A percentile compares a stretch with the other conserved stretches of the same genome.
These are phyloP conservation scores for Gaeumannomyces sp. DNA, from an alignment of 2,329 filamentous ascomycete species.

Conservation along the genomic window DNA sequence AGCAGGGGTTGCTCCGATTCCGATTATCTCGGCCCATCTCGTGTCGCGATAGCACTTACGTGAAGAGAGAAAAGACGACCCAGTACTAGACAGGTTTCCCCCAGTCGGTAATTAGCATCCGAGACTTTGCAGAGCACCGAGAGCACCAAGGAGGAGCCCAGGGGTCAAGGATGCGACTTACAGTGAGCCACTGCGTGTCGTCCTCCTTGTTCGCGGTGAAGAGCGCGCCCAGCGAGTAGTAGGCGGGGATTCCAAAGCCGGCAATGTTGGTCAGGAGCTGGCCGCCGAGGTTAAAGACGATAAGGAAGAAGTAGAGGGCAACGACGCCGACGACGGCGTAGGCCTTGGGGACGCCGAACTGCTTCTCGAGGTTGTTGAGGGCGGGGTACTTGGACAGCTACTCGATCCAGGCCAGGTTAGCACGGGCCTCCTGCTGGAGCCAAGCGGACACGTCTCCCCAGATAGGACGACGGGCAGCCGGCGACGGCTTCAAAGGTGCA, in stretches of 20 bases:
- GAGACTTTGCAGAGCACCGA: constrained; percentile 20
- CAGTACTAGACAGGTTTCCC: constrained; percentile 58
- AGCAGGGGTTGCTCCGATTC: neutral
- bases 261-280: constrained; percentile 84
- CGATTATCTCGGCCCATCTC: neutral
- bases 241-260: constrained; percentile 75
- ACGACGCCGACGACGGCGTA: constrained; percentile 72
- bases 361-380: constrained; percentile 81
- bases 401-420: neutral
- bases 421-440: no score
- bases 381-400: constrained; percentile 81
- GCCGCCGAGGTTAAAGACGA: constrained; percentile 87
- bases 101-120: neutral
- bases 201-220: constrained; percentile 67
- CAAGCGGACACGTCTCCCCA: neutral
- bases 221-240: constrained; percentile 75
- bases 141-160: neutral
- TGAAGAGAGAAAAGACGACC: constrained; percentile 80
- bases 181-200: constrained; percentile 75
- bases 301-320: constrained; percentile 81
- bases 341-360: constrained; percentile 76
- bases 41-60: constrained; percentile 35
- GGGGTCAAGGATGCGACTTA: constrained; percentile 31
- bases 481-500: neutral
- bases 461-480: neutral